Evolutionary conservation across 768 basidiomycete species (phyloP).

Genomic region (Russula lepida): DNA sequence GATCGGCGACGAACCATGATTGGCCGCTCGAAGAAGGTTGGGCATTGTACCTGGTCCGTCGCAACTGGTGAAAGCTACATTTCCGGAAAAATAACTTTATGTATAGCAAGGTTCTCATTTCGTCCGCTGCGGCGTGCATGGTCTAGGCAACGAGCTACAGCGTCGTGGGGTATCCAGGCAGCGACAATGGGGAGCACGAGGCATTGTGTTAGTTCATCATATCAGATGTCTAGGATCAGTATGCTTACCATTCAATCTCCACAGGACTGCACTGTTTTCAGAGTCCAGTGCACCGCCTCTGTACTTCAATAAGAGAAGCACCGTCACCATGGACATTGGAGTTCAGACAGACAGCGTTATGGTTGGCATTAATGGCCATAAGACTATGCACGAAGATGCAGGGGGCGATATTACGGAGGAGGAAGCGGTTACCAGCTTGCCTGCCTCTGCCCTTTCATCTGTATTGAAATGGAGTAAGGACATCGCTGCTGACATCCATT

Average conservation of each 20-base stretch:
- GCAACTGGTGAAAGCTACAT: background rate
- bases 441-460: slow-evolving; percentile 53
- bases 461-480: slow-evolving; percentile 71
- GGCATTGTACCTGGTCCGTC: slow-evolving; percentile 50
- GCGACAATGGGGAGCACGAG: slow-evolving; percentile 64
- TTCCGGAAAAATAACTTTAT: background rate
- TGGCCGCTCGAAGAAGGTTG: slow-evolving; percentile 70
- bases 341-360: slow-evolving; percentile 45
- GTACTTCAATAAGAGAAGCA: slow-evolving; percentile 42
- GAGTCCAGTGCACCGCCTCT: slow-evolving; percentile 39
- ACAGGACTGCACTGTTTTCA: slow-evolving; percentile 44
- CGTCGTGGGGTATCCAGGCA: slow-evolving; percentile 57
- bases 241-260: background rate
- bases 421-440: slow-evolving; percentile 46
- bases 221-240: background rate
- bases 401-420: slow-evolving; percentile 38
- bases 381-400: slow-evolving; percentile 26
- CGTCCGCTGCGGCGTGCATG: slow-evolving; percentile 53
- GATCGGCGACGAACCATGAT: slow-evolving; percentile 55
- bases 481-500: slow-evolving; percentile 64
- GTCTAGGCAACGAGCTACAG: slow-evolving; percentile 59
- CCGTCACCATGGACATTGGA: slow-evolving; percentile 52
- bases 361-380: slow-evolving; percentile 28
- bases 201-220: slow-evolving; percentile 47
- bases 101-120: slow-evolving; percentile 64